These are phyloP conservation scores for Pascua sp. DNA, from an alignment of 1,284 basidiomycete species.

Conservation along the genomic window DNA sequence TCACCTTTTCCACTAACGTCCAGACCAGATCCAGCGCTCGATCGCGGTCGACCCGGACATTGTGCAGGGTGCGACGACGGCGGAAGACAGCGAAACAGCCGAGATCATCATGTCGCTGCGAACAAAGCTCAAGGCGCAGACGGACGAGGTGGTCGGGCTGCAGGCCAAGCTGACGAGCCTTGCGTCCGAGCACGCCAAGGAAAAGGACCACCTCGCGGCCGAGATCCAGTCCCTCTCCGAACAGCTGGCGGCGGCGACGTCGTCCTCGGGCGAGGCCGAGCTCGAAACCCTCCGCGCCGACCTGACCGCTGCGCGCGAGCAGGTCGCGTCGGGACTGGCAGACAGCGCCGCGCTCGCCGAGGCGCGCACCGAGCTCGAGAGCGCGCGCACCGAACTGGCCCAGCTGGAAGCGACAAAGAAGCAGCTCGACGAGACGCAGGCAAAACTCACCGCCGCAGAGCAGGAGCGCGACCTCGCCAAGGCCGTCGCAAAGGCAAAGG, in stretches of 20 bases:
- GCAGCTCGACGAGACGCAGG: slow-evolving; percentile 12
- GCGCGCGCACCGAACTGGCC: slow-evolving; percentile 27
- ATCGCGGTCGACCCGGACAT: slow-evolving; percentile 55
- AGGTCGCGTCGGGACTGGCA: slow-evolving; percentile 19
- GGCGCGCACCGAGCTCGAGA: slow-evolving; percentile 30
- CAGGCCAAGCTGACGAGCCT: slow-evolving; percentile 38
- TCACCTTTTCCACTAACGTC: not conserved
- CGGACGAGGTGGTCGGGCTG: slow-evolving; percentile 58
- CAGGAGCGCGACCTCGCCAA: slow-evolving; percentile 22
- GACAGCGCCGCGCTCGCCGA: slow-evolving; percentile 23
- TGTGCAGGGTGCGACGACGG: slow-evolving; percentile 49
- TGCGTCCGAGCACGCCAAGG: slow-evolving; percentile 45
- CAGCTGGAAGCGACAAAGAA: slow-evolving; percentile 24
- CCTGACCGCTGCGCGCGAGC: slow-evolving; percentile 26
- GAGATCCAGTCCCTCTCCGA: slow-evolving; percentile 43
- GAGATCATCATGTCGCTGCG: slow-evolving; percentile 76
- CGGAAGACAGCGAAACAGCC: slow-evolving; percentile 69
- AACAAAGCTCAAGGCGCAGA: slow-evolving; percentile 73
- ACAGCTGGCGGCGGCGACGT: slow-evolving; percentile 33
- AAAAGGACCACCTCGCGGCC: slow-evolving; percentile 53
- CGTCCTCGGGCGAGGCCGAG: slow-evolving; percentile 19
- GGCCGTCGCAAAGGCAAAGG: slow-evolving; percentile 6
- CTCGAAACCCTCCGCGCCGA: slow-evolving; percentile 30
- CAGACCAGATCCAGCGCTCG: slow-evolving; percentile 55
- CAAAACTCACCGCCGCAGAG: slow-evolving; percentile 1